Base-by-base conservation (phyloP, 2,329 filamentous ascomycete genomes). In the Aureobasidium lini region DNA sequence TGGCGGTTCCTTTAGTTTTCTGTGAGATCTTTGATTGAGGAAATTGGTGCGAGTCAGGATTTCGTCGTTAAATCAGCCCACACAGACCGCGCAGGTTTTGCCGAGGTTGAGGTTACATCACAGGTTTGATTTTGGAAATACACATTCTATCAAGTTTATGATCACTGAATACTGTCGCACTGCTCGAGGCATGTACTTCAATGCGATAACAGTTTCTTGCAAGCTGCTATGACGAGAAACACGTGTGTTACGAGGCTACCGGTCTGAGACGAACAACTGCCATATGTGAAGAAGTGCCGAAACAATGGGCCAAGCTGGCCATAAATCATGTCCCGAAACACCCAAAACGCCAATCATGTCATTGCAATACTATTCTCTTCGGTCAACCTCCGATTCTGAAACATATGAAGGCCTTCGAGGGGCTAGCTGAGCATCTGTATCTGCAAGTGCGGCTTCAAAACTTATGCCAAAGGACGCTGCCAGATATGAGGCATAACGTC, bases 11-110 rank as follows among this genome's bases (percentile, higher is more conserved):
- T 43, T 42, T 54, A 9, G 15, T 18, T 43, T 32, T 53, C 49
- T 54, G 50, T 42, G 10, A 43, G 50, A 54, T 54, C 9, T 54
- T 54, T 54, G 39, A 54, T 54, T 54, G 50, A 54, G 50, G 50
- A 56, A 56, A 56, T 56, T 56, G 52, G 32, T 46, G 40, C 50
- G 52, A 56, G 52, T 56, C 52, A 56, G 39, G 52, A 44, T 37
- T 46, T 28, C 52, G 52, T 31, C 11, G 29, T 15, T 53, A 53
- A 42, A 54, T 54, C 50, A 54, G 37, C 37, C 50, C 50, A 54
- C 50, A 54, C 50, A 42, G 40, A 43, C 50, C 29, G 50, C 29
- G 50, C 50, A 56, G 29, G 28, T 56, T 37, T 56, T 56, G 40
- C 40, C 52, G 52, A 37, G 52, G 52, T 56, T 56, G 52, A 37